These are phyloP conservation scores for Phaeosphaeriaceae sp. DNA, from an alignment of 2,329 filamentous ascomycete genomes.

Conservation along the genomic window DNA sequence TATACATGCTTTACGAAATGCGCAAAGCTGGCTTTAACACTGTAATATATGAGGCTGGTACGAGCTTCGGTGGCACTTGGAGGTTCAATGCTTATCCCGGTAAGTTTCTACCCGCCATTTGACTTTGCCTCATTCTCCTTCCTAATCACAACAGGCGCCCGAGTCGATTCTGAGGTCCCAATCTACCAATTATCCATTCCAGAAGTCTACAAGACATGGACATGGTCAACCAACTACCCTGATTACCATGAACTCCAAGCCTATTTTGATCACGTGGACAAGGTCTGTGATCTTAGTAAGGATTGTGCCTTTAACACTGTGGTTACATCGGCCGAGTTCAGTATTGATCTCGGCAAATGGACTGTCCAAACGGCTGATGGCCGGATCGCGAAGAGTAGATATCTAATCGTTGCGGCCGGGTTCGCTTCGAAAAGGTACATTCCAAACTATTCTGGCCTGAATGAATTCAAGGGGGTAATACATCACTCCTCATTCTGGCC, in stretches of 20 bases:
- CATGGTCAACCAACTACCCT: conserved; percentile 28
- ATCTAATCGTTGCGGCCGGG: conserved; percentile 56
- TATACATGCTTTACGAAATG: conserved; percentile 34
- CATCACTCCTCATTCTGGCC: conserved; percentile 67
- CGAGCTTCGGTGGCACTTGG: conserved; percentile 33
- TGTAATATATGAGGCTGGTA: conserved; percentile 26
- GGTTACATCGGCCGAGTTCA: conserved; percentile 52
- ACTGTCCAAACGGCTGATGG: conserved; percentile 53
- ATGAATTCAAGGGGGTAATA: conserved; percentile 42
- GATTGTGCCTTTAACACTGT: conserved; percentile 50
- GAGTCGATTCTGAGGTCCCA: conserved; percentile 29
- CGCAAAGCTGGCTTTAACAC: conserved; percentile 31
- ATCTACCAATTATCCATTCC: conserved; percentile 32
- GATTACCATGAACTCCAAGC: conserved; percentile 21
- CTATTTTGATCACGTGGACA: conserved; percentile 28
- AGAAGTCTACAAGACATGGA: conserved; percentile 25
- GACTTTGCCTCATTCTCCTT: too few species aligned
- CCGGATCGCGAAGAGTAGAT: conserved; percentile 48
- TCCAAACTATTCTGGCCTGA: conserved; percentile 49
- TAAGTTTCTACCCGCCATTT: too few species aligned
- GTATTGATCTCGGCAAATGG: conserved; percentile 51
- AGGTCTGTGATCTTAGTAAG: conserved; percentile 27
- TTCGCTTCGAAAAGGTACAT: conserved; percentile 55
- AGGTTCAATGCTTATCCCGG: conserved; percentile 38
- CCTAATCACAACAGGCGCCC: too few species aligned